phyloP scores from a whole-genome alignment of 345 rosid species.

The Jatropha curcas region DNA sequence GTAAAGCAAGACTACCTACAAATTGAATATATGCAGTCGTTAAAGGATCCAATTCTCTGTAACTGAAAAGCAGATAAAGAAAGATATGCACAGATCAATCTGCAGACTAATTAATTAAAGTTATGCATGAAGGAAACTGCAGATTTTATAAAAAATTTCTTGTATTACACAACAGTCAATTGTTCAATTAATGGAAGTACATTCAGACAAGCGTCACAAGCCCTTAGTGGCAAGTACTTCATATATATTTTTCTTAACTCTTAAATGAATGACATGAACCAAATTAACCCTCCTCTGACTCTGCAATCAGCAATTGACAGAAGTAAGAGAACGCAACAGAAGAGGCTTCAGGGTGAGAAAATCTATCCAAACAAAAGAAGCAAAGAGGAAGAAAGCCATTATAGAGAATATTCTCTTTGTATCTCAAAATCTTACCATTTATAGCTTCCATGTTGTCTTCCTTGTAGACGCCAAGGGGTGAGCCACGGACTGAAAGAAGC shows the following conservation, averaged over 20 bases:
- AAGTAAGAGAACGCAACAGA: not conserved
- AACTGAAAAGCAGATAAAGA: not conserved
- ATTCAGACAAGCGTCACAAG: constrained; percentile 7
- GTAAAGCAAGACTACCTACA: not conserved
- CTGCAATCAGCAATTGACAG: constrained; percentile 35
- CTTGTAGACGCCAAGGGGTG: constrained; percentile 87
- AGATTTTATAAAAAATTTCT: constrained; percentile 12
- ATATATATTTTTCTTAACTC: not conserved
- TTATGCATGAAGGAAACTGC: not conserved
- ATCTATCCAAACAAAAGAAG: constrained; percentile 6
- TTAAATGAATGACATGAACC: not conserved
- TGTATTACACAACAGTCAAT: not conserved
- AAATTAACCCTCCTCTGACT: constrained; percentile 49
- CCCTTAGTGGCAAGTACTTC: not conserved
- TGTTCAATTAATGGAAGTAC: not conserved
- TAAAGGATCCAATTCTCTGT: not conserved
- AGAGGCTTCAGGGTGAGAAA: not conserved
- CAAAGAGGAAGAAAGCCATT: not conserved
- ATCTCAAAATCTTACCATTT: constrained; percentile 43
- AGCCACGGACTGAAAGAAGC: constrained; percentile 86
- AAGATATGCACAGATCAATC: not conserved
- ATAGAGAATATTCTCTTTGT: not conserved
- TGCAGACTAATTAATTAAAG: not conserved
- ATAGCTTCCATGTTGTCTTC: constrained; percentile 93
- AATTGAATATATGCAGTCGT: not conserved